These are phyloP conservation scores for Phytophthora litchii DNA, from an alignment of 352 stramenopile species.

Conservation along the genomic window DNA sequence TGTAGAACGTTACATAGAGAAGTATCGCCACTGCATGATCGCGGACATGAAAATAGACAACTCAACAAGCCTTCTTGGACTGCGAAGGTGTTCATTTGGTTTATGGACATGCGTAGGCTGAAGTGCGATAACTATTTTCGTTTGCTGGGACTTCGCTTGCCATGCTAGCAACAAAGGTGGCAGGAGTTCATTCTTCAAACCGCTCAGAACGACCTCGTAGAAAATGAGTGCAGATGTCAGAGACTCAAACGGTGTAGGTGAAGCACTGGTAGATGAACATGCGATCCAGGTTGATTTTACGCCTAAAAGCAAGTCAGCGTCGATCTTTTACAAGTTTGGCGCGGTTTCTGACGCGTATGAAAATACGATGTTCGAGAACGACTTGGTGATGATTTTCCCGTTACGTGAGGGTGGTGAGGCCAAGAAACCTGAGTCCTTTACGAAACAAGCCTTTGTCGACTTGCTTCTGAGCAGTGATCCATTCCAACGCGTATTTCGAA, in stretches of 20 bases:
- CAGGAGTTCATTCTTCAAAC: constrained; percentile 25
- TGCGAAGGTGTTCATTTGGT: no score
- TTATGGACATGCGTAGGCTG: no score
- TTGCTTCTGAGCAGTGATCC: constrained; percentile 60
- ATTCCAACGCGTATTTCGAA: constrained; percentile 65
- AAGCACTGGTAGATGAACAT: constrained; percentile 25
- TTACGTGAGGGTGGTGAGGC: constrained; percentile 55
- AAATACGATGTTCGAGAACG: constrained; percentile 66
- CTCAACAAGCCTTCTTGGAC: background rate
- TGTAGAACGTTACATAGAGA: no score
- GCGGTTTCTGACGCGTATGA: constrained; percentile 34
- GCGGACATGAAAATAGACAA: constrained; percentile 5
- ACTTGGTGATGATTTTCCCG: constrained; percentile 79
- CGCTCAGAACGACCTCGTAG: background rate
- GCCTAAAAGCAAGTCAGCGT: constrained; percentile 30
- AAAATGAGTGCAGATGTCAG: constrained; percentile 14
- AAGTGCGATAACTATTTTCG: constrained; percentile 28
- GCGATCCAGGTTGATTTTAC: constrained; percentile 40
- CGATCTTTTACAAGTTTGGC: constrained; percentile 33
- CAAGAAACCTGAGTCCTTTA: constrained; percentile 60
- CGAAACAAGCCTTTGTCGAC: constrained; percentile 56
- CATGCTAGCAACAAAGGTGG: background rate
- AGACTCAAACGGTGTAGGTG: constrained; percentile 16
- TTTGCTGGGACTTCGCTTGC: constrained; percentile 8
- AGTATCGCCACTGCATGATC: background rate